Evolutionary conservation across 1,139 yeast species (phyloP).

Genomic region (Kodamaea fungicola): DNA sequence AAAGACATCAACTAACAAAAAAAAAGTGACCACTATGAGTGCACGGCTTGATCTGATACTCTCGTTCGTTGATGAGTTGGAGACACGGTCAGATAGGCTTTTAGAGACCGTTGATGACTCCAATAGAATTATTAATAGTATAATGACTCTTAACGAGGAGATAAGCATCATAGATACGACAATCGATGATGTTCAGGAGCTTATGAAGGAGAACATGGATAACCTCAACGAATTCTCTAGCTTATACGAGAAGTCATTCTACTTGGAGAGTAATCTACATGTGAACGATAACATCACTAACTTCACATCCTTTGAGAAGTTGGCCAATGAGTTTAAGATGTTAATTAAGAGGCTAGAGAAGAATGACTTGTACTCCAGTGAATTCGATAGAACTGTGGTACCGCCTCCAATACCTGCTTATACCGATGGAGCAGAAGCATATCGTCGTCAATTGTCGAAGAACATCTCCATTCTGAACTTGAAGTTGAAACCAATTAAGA

Average conservation of each 20-base stretch:
- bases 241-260: constrained; percentile 30
- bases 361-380: constrained; percentile 8
- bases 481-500: constrained; percentile 39
- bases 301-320: constrained; percentile 48
- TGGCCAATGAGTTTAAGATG: constrained; percentile 39
- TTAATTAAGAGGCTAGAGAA: constrained; percentile 13
- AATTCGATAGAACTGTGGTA: neutral
- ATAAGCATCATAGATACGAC: constrained; percentile 27
- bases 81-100: constrained; percentile 23
- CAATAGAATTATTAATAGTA: constrained; percentile 18
- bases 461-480: constrained; percentile 36
- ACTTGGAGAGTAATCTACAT: constrained; percentile 33
- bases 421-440: neutral
- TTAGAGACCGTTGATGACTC: constrained; percentile 22
- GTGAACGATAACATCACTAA: constrained; percentile 35
- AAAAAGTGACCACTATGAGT: constrained; percentile 2
- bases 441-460: constrained; percentile 4
- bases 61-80: constrained; percentile 29
- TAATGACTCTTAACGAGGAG: constrained; percentile 19
- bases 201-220: constrained; percentile 21
- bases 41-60: constrained; percentile 29
- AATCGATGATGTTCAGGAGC: constrained; percentile 27
- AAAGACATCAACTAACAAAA: no score
- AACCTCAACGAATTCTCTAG: constrained; percentile 26
- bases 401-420: neutral